Percentiles rank a stretch among this genome's conserved stretches.
phyloP scores from a whole-genome alignment of 2,329 filamentous ascomycete species.

The Periconia macrospinosa region DNA sequence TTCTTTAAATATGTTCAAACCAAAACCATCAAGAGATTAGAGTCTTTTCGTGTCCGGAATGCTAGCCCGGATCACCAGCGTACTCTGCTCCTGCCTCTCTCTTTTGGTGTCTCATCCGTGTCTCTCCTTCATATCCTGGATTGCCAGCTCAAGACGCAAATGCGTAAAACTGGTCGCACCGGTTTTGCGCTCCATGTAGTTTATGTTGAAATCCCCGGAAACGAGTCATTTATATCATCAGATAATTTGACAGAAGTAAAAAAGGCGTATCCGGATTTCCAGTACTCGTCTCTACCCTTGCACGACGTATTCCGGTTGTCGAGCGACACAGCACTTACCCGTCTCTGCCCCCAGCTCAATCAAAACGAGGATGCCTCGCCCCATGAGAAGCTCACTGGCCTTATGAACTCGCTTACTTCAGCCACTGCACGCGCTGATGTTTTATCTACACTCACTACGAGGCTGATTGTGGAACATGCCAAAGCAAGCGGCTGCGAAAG shows the following conservation, averaged over 20 bases:
- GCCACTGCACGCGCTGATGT: conserved; percentile 77
- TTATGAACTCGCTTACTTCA: conserved; percentile 68
- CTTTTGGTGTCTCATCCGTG: conserved; percentile 79
- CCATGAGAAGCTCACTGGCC: conserved; percentile 43
- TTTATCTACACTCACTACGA: conserved; percentile 67
- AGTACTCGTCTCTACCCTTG: conserved; percentile 66
- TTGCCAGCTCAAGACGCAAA: conserved; percentile 67
- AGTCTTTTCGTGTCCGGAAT: conserved; percentile 61
- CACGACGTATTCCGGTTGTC: conserved; percentile 53
- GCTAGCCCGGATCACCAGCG: conserved; percentile 47
- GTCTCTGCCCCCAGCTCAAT: conserved; percentile 15
- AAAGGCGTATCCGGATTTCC: conserved; percentile 65
- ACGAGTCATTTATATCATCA: conserved; percentile 11
- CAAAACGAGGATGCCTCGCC: conserved; percentile 2
- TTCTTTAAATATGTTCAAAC: conserved; percentile 75
- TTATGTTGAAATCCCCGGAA: conserved; percentile 46
- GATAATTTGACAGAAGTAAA: conserved; percentile 45
- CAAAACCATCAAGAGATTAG: conserved; percentile 80
- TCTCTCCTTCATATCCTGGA: conserved; percentile 76
- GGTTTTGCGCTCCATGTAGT: conserved; percentile 68
- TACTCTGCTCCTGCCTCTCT: conserved; percentile 75
- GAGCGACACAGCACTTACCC: conserved; percentile 22
- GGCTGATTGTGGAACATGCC: conserved; percentile 62
- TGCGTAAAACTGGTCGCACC: conserved; percentile 63
- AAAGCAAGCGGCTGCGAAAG: conserved; percentile 64